Evolutionary conservation across 2,329 filamentous ascomycete species (phyloP), one percentile per base, ranked within the genome.

Genomic region (Talaromyces marneffei): DNA sequence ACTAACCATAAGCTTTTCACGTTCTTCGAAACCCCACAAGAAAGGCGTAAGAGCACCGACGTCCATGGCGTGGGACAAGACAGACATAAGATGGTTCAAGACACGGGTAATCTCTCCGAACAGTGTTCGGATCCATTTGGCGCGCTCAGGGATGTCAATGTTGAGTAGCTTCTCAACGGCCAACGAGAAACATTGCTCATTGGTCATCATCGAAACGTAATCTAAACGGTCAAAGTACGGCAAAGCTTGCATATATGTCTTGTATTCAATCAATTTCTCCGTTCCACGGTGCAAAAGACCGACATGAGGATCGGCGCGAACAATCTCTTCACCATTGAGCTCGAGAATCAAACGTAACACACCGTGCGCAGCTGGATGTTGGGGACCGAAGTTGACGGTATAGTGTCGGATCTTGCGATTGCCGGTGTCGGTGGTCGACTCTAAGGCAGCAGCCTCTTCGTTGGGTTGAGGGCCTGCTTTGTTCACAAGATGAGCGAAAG

Each of bases 141-240:
- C 94, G 72, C 94, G 85, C 66, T 94, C 89, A 25, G 94, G 94
- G 66, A 99, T 90, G 76, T 99, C 95, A 67, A 99, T 83, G 78
- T 99, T 99, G 71, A 99, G 83, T 64, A 99, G 84, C 84, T 99
- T 99, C 85, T 99, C 94, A 60, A 97, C 93, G 20, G 92, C 94
- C 67, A 99, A 84, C 39, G 92, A 87, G 79, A 91, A 99, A 74
- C 92, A 96, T 80, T 99, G 94, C 83, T 99, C 94, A 79, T 99
- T 99, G 72, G 94, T 99, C 94, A 99, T 99, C 95, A 99, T 99
- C 72, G 92, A 97, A 69, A 97, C 92, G 78, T 99, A 99, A 79
- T 99, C 94, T 77, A 99, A 84, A 70, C 94, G 91, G 80, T 99
- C 94, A 76, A 99, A 99, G 83, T 99, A 99, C 61, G 94, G 94